phyloP scores from a whole-genome alignment of 192 early-diverging fungal species.

The Backusella psychrophila region DNA sequence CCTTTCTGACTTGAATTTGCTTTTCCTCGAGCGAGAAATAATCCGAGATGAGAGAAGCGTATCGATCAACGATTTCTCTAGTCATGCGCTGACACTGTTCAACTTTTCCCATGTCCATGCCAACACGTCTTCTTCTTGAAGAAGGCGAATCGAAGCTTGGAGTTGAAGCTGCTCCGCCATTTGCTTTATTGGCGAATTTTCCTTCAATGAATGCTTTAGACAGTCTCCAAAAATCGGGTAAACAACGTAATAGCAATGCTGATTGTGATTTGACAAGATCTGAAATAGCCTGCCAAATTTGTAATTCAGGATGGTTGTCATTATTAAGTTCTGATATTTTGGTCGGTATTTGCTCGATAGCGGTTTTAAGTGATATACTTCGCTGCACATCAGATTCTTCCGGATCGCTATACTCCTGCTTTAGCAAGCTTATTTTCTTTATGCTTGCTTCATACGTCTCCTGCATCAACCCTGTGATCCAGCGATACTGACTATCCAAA shows the following conservation, averaged over 20 bases:
- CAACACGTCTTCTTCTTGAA: constrained; percentile 35
- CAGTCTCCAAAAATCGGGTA: constrained; percentile 94
- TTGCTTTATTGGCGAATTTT: constrained; percentile 59
- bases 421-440: constrained; percentile 39
- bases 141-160: background rate
- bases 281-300: constrained; percentile 70
- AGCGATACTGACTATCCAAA: constrained; percentile 84
- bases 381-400: constrained; percentile 25
- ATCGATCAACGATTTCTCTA: constrained; percentile 59
- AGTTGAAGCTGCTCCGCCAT: background rate
- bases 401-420: constrained; percentile 17
- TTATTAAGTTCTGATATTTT: constrained; percentile 32
- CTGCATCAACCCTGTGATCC: constrained; percentile 76
- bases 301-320: constrained; percentile 60
- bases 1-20: background rate
- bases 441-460: constrained; percentile 63
- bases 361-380: constrained; percentile 30
- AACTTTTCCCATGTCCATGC: constrained; percentile 59
- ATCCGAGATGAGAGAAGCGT: constrained; percentile 52
- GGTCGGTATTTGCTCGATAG: constrained; percentile 32
- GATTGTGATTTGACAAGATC: constrained; percentile 74
- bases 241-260: constrained; percentile 63
- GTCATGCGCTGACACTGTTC: constrained; percentile 67
- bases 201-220: constrained; percentile 87
- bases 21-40: constrained; percentile 40